Base-by-base conservation (phyloP, 768 basidiomycete species). In the Boletus subcaerulescens region DNA sequence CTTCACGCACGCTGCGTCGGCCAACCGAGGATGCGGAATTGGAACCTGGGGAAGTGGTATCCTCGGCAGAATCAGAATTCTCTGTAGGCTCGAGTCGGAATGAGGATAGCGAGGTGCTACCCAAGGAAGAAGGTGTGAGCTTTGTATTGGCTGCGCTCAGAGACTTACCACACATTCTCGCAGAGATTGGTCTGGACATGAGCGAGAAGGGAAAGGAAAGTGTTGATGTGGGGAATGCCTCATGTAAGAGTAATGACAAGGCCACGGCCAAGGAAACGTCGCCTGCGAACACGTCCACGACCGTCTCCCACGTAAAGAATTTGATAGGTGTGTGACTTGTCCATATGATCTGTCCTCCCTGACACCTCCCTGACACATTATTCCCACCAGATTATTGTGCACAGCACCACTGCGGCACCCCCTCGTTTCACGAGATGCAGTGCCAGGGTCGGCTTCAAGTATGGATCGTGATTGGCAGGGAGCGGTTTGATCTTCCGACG, bases 401-500 rank as follows among this genome's bases (percentile, higher is more conserved):
- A 0, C 52, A 20, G 5, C 61, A 53, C 26, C 56, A 51, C 11
- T 49, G 56, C 33, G 58, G 67, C 4, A 58, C 45, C 11, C 78
- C 79, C 0, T 62, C 63, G 53, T 74, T 79, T 50, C 65, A 70
- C 43, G 59, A 74, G 45, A 65, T 70, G 57, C 50, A 53, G 33
- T 38, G 18, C 1, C 44, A 58, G 22, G 50, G 44, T 20, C 58
- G 48, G 13, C 75, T 71, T 50, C 75, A 71, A 33, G 77, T 77
- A 5, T 80, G 79, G 79, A 74, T 79, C n/a, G 68, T 77, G 53
- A 72, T 79, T 40, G 76, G 74, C 17, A 69, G 68, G 33, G 75
- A 77, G 43, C 71, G 74, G 22, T 72, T 76, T 44, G 77, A 79
- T 60, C 68, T 80, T n/a, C 77, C 70, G 14, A 68, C 67, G 44